These are phyloP conservation scores for Alternaria sp. DNA, from an alignment of 2,329 filamentous ascomycete species.

Conservation along the genomic window DNA sequence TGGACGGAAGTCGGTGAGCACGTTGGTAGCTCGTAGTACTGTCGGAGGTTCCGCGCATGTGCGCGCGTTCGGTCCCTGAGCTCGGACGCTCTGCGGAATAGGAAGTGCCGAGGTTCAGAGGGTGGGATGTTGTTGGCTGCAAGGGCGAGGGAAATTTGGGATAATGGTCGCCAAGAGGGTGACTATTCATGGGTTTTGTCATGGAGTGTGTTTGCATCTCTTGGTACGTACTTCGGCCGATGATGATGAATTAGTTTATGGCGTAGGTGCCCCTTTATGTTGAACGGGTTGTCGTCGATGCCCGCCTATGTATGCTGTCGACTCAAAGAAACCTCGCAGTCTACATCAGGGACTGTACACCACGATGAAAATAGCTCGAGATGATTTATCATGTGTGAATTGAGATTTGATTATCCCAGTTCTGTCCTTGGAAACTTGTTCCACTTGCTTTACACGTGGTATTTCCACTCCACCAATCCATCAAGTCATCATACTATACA, in stretches of 20 bases:
- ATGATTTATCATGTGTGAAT: not conserved
- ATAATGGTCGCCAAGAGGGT: not conserved
- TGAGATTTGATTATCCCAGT: not conserved
- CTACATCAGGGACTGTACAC: not conserved
- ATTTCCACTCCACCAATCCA: constrained; percentile 6
- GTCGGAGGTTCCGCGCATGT: constrained; percentile 7
- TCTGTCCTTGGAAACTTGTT: not conserved
- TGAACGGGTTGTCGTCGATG: not conserved
- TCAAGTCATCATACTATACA: constrained; percentile 23
- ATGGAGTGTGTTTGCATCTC: not conserved
- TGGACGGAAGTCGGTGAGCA: constrained; percentile 15
- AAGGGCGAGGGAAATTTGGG: not conserved
- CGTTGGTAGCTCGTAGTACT: not conserved
- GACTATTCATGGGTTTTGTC: not conserved
- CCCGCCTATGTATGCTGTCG: not conserved
- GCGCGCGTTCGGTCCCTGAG: not conserved
- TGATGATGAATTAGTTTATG: not conserved
- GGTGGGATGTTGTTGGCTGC: constrained; percentile 10
- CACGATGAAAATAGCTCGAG: not conserved
- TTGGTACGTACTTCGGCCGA: not conserved
- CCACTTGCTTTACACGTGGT: constrained; percentile 7
- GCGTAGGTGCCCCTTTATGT: not conserved
- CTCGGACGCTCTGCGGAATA: constrained; percentile 17
- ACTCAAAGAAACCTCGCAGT: not conserved
- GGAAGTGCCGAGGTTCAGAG: constrained; percentile 20